These are phyloP conservation scores for Lanmaoa pseudosensibilis DNA, from an alignment of 768 basidiomycete species.

Conservation along the genomic window DNA sequence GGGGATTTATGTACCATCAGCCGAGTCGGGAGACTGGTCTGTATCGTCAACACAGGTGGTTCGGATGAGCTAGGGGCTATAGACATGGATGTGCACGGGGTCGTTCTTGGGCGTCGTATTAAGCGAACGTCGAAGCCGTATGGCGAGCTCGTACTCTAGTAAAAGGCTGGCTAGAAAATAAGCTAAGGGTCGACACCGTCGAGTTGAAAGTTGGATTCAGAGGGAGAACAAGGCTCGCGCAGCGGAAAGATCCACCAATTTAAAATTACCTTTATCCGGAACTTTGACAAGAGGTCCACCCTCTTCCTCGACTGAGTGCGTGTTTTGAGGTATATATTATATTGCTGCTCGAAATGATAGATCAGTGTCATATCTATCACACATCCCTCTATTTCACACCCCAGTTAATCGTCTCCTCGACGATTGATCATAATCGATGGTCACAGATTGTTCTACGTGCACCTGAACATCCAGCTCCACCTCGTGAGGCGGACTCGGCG, in stretches of 20 bases:
- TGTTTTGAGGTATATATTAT: not conserved
- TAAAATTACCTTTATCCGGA: constrained; percentile 8
- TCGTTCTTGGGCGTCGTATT: not conserved
- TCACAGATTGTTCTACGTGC: constrained; percentile 31
- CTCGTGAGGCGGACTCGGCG: constrained; percentile 14
- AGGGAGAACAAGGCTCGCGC: not conserved
- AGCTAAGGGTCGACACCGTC: not conserved
- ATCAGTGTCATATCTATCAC: constrained; percentile 7
- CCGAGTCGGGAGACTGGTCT: not conserved
- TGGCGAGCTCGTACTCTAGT: not conserved
- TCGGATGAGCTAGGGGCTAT: constrained; percentile 1
- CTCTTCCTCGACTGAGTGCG: not conserved
- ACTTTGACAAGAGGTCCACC: not conserved
- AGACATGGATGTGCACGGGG: constrained; percentile 6
- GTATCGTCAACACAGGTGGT: not conserved
- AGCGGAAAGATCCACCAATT: constrained; percentile 1
- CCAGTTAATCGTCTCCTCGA: constrained; percentile 17
- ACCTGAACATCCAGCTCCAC: constrained; percentile 33
- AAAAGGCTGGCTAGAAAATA: not conserved
- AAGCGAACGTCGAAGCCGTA: too few species aligned
- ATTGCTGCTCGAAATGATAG: constrained; percentile 7
- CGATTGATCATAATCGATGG: constrained; percentile 27
- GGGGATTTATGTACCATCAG: constrained; percentile 2
- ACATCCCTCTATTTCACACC: constrained; percentile 1
- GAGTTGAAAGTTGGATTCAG: not conserved